Evolutionary conservation across 2,329 filamentous ascomycete species (phyloP).

Genomic region (Fusarium lyarnte): DNA sequence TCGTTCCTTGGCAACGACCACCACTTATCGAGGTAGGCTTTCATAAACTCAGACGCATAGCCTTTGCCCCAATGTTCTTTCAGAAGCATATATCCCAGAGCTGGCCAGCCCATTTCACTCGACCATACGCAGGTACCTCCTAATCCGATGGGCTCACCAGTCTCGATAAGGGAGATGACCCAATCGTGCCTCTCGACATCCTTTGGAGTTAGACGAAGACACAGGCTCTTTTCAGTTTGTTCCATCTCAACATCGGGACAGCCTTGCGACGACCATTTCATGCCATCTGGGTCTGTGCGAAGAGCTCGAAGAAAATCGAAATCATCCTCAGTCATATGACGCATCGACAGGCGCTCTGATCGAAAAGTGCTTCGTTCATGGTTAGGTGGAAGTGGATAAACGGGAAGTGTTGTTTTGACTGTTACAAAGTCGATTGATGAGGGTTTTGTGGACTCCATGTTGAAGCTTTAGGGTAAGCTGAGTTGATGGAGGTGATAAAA

Average conservation of each 20-base stretch:
- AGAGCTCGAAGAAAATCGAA: conserved; percentile 60
- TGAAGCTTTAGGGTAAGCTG: conserved; percentile 1
- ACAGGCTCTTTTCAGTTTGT: conserved; percentile 54
- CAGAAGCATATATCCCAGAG: conserved; percentile 66
- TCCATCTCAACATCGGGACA: conserved; percentile 54
- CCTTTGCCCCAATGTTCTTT: conserved; percentile 65
- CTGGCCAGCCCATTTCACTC: conserved; percentile 62
- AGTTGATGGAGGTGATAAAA: not conserved
- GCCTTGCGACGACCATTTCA: conserved; percentile 64
- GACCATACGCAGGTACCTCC: conserved; percentile 54
- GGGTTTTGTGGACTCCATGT: conserved; percentile 32
- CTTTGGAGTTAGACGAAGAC: conserved; percentile 56
- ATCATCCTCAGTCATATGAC: conserved; percentile 61
- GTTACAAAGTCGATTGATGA: conserved; percentile 47
- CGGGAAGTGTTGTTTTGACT: conserved; percentile 61
- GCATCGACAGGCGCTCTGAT: conserved; percentile 65
- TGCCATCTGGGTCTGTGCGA: conserved; percentile 68
- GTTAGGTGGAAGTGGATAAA: conserved; percentile 53
- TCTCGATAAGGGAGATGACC: conserved; percentile 58
- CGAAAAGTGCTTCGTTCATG: conserved; percentile 51
- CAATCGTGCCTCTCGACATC: conserved; percentile 66
- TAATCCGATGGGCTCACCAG: conserved; percentile 62
- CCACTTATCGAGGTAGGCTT: conserved; percentile 57
- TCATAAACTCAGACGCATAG: conserved; percentile 66
- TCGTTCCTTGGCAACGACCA: conserved; percentile 59